A percentile compares a stretch with the other conserved stretches of the same genome.
Evolutionary conservation across 768 basidiomycete genomes (phyloP).

Genomic region (Termitomyces bulborhizus): DNA sequence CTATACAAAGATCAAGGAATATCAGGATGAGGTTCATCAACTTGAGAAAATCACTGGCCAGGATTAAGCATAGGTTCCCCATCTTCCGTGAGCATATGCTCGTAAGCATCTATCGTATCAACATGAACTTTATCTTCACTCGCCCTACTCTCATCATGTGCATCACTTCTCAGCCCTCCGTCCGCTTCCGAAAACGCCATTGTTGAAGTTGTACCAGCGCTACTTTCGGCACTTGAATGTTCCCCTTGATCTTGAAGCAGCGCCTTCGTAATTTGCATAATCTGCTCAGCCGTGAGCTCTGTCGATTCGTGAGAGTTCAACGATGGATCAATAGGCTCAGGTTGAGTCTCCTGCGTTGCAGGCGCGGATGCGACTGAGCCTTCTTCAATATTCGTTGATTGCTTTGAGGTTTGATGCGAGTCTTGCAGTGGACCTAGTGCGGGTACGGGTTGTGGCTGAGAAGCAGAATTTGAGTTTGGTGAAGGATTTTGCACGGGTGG

Average conservation of each 20-base stretch:
- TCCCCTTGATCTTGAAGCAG: conserved; percentile 27
- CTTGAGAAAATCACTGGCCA: conserved; percentile 36
- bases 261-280: conserved; percentile 23
- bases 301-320: conserved; percentile 17
- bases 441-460: conserved; percentile 2
- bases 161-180: not conserved
- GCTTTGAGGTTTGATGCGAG: conserved; percentile 1
- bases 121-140: not conserved
- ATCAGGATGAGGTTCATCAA: conserved; percentile 3
- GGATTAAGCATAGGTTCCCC: conserved; percentile 65
- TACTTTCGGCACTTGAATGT: conserved; percentile 21
- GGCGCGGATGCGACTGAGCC: not conserved
- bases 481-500: conserved; percentile 1
- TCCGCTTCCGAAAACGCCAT: conserved; percentile 8
- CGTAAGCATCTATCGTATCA: conserved; percentile 23
- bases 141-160: not conserved
- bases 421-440: conserved; percentile 2
- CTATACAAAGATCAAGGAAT: conserved; percentile 19
- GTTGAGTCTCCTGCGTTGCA: not conserved
- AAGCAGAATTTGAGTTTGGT: not conserved
- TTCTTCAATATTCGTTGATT: not conserved
- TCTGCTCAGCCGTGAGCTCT: conserved; percentile 20
- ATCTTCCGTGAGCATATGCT: conserved; percentile 56
- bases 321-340: conserved; percentile 19
- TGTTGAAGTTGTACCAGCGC: conserved; percentile 8